Conservation (phyloP, 2,329 filamentous ascomycete species). For the Periconia macrospinosa region DNA sequence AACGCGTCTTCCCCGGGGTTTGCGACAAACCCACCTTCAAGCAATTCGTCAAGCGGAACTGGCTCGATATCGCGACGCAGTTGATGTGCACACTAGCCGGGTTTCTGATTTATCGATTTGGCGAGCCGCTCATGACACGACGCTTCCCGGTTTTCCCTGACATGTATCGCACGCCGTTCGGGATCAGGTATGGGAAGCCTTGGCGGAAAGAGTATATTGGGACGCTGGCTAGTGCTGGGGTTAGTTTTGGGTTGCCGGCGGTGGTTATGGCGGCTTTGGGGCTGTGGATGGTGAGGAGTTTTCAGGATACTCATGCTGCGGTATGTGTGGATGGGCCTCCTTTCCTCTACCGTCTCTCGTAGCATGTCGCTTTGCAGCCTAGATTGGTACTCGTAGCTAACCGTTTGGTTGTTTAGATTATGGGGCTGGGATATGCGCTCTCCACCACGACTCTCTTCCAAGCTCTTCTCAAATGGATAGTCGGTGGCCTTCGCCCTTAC, state of each 20-base stretch:
- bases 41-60: constrained; percentile 14
- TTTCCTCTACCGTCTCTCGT: neutral
- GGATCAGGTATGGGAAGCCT: constrained; percentile 63
- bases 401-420: constrained; percentile 15
- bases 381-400: no score
- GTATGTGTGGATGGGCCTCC: constrained; percentile 26
- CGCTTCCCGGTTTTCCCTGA: constrained; percentile 52
- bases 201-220: constrained; percentile 69
- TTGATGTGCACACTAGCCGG: constrained; percentile 61
- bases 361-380: no score
- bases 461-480: constrained; percentile 32
- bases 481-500: constrained; percentile 39
- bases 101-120: constrained; percentile 25
- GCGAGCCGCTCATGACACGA: constrained; percentile 60
- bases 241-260: constrained; percentile 66
- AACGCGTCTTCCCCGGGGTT: no score
- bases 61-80: constrained; percentile 68
- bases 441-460: constrained; percentile 30
- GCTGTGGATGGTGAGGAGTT: constrained; percentile 54
- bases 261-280: constrained; percentile 64
- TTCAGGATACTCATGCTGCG: constrained; percentile 62
- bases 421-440: constrained; percentile 35
- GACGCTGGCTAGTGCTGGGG: constrained; percentile 65
- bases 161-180: constrained; percentile 37
- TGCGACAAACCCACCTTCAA: no score